These are phyloP conservation scores for Tylopilus intermedius DNA, from an alignment of 768 basidiomycete genomes.

Conservation along the genomic window DNA sequence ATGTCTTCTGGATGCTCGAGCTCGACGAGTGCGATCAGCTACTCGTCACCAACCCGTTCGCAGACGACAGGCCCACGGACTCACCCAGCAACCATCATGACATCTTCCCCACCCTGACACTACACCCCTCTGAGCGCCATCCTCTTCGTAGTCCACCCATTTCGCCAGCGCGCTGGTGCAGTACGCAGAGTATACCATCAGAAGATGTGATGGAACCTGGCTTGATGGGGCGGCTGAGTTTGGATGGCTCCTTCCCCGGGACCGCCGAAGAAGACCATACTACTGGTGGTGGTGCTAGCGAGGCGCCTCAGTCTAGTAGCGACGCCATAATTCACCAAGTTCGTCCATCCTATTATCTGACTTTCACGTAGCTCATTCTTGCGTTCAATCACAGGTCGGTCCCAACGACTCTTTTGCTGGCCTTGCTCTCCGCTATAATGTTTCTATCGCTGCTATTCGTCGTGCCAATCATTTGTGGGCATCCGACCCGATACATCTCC, in stretches of 20 bases:
- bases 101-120: neutral
- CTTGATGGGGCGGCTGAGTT: conserved; percentile 1
- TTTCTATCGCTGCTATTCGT: conserved; percentile 76
- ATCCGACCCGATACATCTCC: conserved; percentile 86
- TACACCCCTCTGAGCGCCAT: conserved; percentile 5
- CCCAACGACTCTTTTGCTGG: conserved; percentile 78
- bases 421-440: conserved; percentile 85
- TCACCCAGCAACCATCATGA: neutral
- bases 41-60: conserved; percentile 19
- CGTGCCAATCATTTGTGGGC: conserved; percentile 91
- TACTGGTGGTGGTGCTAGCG: neutral
- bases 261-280: neutral
- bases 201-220: neutral
- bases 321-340: conserved; percentile 15
- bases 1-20: conserved; percentile 27
- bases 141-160: conserved; percentile 17
- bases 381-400: conserved; percentile 45
- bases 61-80: conserved; percentile 1
- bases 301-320: neutral
- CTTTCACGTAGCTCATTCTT: neutral
- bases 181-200: neutral
- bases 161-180: neutral
- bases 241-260: neutral
- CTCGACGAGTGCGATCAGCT: conserved; percentile 21
- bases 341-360: conserved; percentile 3